Conservation (phyloP, 2,329 filamentous ascomycete genomes). For the Scolecobasidium constrictum region DNA sequence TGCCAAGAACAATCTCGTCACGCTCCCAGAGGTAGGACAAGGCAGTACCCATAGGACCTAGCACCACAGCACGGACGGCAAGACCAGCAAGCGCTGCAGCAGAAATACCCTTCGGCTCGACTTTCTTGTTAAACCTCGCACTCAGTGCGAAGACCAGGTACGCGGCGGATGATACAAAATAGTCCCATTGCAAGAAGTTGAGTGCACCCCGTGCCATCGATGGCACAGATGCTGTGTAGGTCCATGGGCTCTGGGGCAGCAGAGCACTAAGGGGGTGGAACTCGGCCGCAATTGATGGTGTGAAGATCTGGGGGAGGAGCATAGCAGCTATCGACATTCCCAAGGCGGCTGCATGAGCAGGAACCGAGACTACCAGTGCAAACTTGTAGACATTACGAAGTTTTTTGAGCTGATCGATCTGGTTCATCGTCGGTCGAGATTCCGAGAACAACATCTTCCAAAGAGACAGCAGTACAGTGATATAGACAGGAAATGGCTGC, state of each 20-base stretch:
- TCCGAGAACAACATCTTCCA: background rate
- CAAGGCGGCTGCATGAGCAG: background rate
- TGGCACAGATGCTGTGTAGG: background rate
- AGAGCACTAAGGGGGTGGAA: slow-evolving; percentile 6
- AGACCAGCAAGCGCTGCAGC: background rate
- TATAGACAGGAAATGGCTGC: slow-evolving; percentile 3
- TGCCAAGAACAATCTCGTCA: background rate
- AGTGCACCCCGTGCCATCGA: background rate
- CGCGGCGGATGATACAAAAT: background rate
- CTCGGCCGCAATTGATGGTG: background rate
- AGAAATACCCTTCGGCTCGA: background rate
- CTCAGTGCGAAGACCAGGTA: slow-evolving; percentile 3
- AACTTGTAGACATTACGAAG: slow-evolving; percentile 7
- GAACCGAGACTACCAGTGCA: background rate
- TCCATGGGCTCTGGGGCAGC: background rate
- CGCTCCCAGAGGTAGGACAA: slow-evolving; percentile 4
- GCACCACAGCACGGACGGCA: background rate
- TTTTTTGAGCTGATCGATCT: background rate
- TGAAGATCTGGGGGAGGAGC: background rate
- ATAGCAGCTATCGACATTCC: slow-evolving; percentile 2
- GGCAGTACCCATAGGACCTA: slow-evolving; percentile 6
- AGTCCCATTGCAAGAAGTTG: slow-evolving; percentile 7
- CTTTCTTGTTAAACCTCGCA: slow-evolving; percentile 2
- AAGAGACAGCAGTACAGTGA: background rate
- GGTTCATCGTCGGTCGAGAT: slow-evolving; percentile 1